These are phyloP conservation scores for Beauveria brongniartii DNA, from an alignment of 2,329 filamentous ascomycete genomes.

Conservation along the genomic window DNA sequence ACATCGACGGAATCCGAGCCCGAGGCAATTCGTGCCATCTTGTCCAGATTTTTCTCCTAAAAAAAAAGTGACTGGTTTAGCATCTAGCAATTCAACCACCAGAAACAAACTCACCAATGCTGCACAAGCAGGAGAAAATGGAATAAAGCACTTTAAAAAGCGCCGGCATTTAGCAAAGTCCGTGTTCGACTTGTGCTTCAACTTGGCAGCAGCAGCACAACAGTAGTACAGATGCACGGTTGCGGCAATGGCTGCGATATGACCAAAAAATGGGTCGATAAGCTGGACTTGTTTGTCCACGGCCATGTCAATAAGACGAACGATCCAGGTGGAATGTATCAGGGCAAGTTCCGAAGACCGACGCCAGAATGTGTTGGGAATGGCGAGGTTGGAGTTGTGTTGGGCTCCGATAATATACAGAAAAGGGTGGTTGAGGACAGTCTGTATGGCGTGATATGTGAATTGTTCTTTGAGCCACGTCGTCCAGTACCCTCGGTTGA, in stretches of 20 bases:
- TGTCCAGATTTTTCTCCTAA: conserved; percentile 39
- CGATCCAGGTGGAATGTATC: conserved; percentile 45
- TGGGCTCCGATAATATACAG: conserved; percentile 44
- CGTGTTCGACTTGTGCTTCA: conserved; percentile 43
- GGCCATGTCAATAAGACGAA: conserved; percentile 46
- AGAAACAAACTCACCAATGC: conserved; percentile 29
- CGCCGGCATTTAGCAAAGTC: conserved; percentile 43
- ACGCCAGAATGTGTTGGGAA: conserved; percentile 47
- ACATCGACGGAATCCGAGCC: conserved; percentile 39
- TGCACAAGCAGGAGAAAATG: conserved; percentile 37
- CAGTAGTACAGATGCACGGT: conserved; percentile 47
- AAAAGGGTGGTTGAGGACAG: conserved; percentile 45
- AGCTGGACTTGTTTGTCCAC: conserved; percentile 40
- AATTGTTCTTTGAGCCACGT: conserved; percentile 46
- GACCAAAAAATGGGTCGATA: conserved; percentile 43
- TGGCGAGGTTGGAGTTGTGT: conserved; percentile 41
- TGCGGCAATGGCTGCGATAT: conserved; percentile 42
- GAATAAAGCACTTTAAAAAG: conserved; percentile 40
- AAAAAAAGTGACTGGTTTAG: conserved; percentile 7
- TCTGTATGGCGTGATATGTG: conserved; percentile 43
- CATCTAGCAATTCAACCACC: not conserved
- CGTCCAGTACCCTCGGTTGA: conserved; percentile 40
- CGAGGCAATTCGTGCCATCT: conserved; percentile 40
- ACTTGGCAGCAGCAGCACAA: conserved; percentile 37
- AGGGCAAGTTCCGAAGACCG: conserved; percentile 42